A percentile compares a stretch with the other conserved stretches of the same genome.
phyloP scores from a whole-genome alignment of 805 yeast genomes.

The Yarrowia yakushimensis region DNA sequence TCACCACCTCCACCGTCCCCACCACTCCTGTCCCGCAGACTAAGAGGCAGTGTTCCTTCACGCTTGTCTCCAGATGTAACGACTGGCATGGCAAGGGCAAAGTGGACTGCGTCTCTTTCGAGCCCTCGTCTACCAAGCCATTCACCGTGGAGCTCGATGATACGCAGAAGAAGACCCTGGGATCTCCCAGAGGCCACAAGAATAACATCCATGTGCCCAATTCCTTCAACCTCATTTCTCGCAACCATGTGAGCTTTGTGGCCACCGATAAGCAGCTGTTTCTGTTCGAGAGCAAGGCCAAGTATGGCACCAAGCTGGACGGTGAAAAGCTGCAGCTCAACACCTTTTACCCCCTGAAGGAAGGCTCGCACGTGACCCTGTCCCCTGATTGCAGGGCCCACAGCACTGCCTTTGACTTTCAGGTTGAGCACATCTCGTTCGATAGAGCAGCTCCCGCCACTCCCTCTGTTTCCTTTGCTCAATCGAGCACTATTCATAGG shows the following conservation, averaged over 20 bases:
- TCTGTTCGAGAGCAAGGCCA: neutral
- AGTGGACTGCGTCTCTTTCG: neutral
- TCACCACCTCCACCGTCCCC: neutral
- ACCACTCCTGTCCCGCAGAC: neutral
- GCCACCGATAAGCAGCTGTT: neutral
- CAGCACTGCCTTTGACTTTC: neutral
- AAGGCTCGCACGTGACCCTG: neutral
- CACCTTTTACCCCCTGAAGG: neutral
- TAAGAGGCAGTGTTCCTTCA: neutral
- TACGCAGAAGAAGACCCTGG: neutral
- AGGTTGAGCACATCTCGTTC: neutral
- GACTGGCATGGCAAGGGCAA: neutral
- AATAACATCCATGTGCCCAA: slow-evolving; percentile 1
- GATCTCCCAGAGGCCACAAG: neutral
- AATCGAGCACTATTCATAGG: neutral
- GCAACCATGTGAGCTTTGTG: neutral
- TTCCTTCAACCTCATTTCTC: neutral
- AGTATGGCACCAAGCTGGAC: slow-evolving; percentile 4
- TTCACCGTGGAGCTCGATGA: neutral
- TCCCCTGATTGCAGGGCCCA: neutral
- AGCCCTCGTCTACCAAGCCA: neutral
- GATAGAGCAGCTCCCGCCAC: neutral
- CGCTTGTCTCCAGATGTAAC: neutral
- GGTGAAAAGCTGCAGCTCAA: neutral
- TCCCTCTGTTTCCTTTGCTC: neutral